Percentiles rank a stretch among this genome's conserved stretches.
Conservation (phyloP, 23 red algal genomes). For the Pyropia haitanensis region DNA sequence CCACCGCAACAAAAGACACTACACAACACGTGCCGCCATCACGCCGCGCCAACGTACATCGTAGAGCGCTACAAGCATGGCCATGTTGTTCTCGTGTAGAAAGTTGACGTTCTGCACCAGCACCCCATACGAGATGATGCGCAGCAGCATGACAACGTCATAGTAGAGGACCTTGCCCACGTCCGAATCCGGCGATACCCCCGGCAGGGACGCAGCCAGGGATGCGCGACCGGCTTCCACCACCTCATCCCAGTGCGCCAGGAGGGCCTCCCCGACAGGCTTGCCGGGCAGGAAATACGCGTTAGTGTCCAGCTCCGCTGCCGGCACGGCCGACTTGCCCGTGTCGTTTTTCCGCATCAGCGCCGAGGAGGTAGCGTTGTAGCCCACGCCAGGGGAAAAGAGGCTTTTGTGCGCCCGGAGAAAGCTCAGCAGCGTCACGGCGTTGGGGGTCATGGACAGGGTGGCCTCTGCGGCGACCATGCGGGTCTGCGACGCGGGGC, state of each 20-base stretch:
- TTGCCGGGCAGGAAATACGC: conserved; percentile 41
- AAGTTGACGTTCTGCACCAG: conserved; percentile 35
- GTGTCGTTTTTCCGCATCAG: conserved; percentile 88
- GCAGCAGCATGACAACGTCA: conserved; percentile 22
- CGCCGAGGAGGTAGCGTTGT: conserved; percentile 36
- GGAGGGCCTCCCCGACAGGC: conserved; percentile 32
- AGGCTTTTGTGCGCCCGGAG: conserved; percentile 73
- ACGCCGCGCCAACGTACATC: not conserved
- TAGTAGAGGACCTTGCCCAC: conserved; percentile 19
- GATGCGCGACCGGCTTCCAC: conserved; percentile 11
- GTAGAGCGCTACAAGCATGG: conserved; percentile 41
- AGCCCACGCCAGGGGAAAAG: conserved; percentile 55
- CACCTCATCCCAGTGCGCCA: conserved; percentile 41
- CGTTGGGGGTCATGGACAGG: not conserved
- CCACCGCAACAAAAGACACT: too few relatives aligned
- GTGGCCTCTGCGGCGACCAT: too few relatives aligned
- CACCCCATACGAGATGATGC: conserved; percentile 49
- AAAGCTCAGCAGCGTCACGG: conserved; percentile 34
- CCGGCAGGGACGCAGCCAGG: not conserved
- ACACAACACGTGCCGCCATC: too few relatives aligned
- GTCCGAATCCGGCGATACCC: conserved; percentile 4
- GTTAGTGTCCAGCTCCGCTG: conserved; percentile 63
- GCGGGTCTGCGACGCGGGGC: too few relatives aligned
- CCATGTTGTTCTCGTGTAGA: conserved; percentile 49
- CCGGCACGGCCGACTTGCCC: conserved; percentile 31